Percentiles rank a stretch among this genome's conserved stretches.
Conservation (phyloP, 352 stramenopile species). For the Albugo candida region DNA sequence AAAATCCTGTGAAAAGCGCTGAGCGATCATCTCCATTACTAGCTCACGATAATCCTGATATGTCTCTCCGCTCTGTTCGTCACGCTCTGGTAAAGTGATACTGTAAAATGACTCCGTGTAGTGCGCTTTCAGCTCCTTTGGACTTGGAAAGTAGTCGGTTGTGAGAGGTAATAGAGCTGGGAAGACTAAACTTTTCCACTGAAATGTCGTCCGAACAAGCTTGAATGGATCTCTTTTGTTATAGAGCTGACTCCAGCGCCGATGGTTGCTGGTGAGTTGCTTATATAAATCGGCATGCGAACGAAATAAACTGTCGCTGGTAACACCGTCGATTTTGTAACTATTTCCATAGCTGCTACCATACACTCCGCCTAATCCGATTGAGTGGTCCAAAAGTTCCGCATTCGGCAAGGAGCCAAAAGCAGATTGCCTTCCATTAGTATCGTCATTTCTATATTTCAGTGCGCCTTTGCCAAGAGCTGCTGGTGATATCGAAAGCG, state of each 20-base stretch:
- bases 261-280: constrained; percentile 63
- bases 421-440: no score
- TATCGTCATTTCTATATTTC: no score
- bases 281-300: constrained; percentile 31
- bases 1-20: constrained; percentile 54
- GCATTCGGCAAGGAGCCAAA: no score
- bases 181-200: constrained; percentile 87
- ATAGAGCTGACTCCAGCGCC: constrained; percentile 94
- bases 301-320: constrained; percentile 39
- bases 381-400: no score
- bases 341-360: no score
- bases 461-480: no score
- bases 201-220: constrained; percentile 67
- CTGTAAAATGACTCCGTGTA: constrained; percentile 76
- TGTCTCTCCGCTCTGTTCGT: constrained; percentile 13
- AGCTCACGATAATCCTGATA: constrained; percentile 48
- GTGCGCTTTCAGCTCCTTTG: constrained; percentile 32
- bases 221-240: constrained; percentile 8
- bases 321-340: constrained; percentile 8
- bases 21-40: constrained; percentile 66
- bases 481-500: no score
- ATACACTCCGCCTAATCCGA: no score
- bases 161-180: constrained; percentile 86
- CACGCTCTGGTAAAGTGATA: constrained; percentile 39
- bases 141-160: constrained; percentile 72